phyloP scores from a whole-genome alignment of 768 basidiomycete species.

The Naganishia vishniacii region DNA sequence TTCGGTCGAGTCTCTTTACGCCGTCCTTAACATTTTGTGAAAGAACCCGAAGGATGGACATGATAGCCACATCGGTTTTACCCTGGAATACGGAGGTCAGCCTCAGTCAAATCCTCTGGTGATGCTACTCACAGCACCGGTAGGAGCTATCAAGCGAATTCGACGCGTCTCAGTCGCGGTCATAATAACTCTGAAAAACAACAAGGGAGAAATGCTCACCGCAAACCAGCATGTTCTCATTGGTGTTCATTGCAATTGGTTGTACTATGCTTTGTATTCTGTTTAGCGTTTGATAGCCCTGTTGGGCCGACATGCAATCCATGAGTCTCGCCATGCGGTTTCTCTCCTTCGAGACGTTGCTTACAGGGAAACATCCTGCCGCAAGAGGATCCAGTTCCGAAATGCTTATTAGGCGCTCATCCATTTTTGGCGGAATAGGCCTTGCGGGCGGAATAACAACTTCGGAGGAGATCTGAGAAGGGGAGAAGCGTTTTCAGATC shows the following conservation, averaged over 20 bases:
- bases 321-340: not conserved
- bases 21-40: slow-evolving; percentile 56
- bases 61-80: slow-evolving; percentile 97
- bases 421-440: slow-evolving; percentile 63
- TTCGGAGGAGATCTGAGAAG: slow-evolving; percentile 74
- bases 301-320: slow-evolving; percentile 42
- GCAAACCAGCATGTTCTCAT: slow-evolving; percentile 92
- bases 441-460: slow-evolving; percentile 79
- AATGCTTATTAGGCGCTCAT: slow-evolving; percentile 68
- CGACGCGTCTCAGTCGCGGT: not conserved
- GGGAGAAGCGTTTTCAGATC: not conserved
- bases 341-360: slow-evolving; percentile 43
- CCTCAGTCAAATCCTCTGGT: not conserved
- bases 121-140: slow-evolving; percentile 68
- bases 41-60: slow-evolving; percentile 82
- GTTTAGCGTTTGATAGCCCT: slow-evolving; percentile 80
- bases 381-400: slow-evolving; percentile 70
- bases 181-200: too few species aligned
- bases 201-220: slow-evolving; percentile 55
- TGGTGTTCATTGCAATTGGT: slow-evolving; percentile 84
- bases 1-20: slow-evolving; percentile 26
- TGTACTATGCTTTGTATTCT: slow-evolving; percentile 93
- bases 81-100: slow-evolving; percentile 53
- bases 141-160: slow-evolving; percentile 64
- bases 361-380: slow-evolving; percentile 72